Evolutionary conservation across 169 alveolate species (phyloP).

Genomic region (Eimeria zaria): DNA sequence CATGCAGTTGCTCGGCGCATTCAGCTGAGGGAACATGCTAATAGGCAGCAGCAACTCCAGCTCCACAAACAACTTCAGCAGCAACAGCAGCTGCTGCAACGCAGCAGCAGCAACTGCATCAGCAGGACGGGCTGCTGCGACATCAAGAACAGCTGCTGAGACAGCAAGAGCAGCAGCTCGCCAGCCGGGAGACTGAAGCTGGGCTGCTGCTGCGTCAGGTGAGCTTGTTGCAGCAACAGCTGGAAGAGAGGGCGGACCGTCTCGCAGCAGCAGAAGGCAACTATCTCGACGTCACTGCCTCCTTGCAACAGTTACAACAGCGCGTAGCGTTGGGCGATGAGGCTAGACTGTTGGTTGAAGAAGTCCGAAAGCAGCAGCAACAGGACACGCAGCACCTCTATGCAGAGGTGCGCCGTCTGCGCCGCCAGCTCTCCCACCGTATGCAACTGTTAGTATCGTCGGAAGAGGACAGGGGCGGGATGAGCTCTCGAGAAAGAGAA

Average conservation of each 20-base stretch:
- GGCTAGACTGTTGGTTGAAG: constrained; percentile 61
- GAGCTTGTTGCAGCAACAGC: constrained; percentile 71
- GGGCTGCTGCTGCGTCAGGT: constrained; percentile 65
- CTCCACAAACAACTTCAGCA: constrained; percentile 76
- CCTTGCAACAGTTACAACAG: constrained; percentile 59
- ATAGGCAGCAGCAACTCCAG: constrained; percentile 71
- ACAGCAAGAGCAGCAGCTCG: constrained; percentile 74
- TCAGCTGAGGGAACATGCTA: constrained; percentile 72
- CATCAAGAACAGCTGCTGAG: constrained; percentile 69
- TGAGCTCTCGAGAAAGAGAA: not conserved
- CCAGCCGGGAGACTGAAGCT: constrained; percentile 72
- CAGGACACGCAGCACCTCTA: constrained; percentile 74
- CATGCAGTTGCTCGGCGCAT: constrained; percentile 77
- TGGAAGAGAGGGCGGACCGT: constrained; percentile 68
- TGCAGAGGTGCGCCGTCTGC: constrained; percentile 75
- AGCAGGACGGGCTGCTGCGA: constrained; percentile 70
- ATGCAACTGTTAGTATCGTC: not conserved
- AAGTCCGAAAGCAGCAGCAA: constrained; percentile 72
- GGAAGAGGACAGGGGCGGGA: constrained; percentile 18
- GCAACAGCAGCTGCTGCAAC: constrained; percentile 78
- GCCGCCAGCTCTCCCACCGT: constrained; percentile 58
- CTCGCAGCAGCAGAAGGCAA: constrained; percentile 76
- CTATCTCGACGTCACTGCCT: constrained; percentile 54
- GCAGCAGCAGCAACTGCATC: constrained; percentile 80
- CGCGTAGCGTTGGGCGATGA: constrained; percentile 74